phyloP scores from a whole-genome alignment of 805 yeast genomes.

The Suhomyces tanzawaensis region DNA sequence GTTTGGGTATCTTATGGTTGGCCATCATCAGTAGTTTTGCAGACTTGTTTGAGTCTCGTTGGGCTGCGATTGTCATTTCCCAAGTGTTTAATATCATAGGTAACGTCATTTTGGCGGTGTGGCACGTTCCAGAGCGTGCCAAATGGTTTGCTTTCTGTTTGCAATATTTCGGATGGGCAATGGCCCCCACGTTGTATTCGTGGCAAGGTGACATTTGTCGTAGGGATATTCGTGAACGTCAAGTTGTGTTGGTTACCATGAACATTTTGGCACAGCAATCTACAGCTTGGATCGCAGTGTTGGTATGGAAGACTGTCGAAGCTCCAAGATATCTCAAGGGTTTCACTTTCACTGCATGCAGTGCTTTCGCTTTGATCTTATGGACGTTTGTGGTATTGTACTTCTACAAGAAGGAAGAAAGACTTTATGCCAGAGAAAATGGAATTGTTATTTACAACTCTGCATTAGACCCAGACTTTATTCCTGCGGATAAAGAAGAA shows the following conservation, averaged over 20 bases:
- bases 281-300: slow-evolving; percentile 51
- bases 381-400: slow-evolving; percentile 53
- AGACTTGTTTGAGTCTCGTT: slow-evolving; percentile 44
- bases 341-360: slow-evolving; percentile 48
- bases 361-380: slow-evolving; percentile 43
- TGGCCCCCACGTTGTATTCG: slow-evolving; percentile 60
- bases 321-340: slow-evolving; percentile 58
- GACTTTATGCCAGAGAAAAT: slow-evolving; percentile 30
- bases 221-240: slow-evolving; percentile 53
- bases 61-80: slow-evolving; percentile 52
- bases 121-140: slow-evolving; percentile 57
- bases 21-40: slow-evolving; percentile 35
- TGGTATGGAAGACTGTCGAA: slow-evolving; percentile 56
- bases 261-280: slow-evolving; percentile 55
- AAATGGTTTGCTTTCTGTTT: slow-evolving; percentile 65
- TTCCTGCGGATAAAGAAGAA: neutral
- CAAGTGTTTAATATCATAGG: slow-evolving; percentile 55
- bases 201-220: slow-evolving; percentile 58
- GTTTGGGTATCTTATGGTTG: slow-evolving; percentile 41
- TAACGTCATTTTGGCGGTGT: slow-evolving; percentile 52
- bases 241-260: slow-evolving; percentile 55
- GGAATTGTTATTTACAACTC: slow-evolving; percentile 34
- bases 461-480: slow-evolving; percentile 17
- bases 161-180: slow-evolving; percentile 61
- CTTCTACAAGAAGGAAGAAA: slow-evolving; percentile 40